Conservation (phyloP, 129 eudicot species). For the Tagetes patula region DNA sequence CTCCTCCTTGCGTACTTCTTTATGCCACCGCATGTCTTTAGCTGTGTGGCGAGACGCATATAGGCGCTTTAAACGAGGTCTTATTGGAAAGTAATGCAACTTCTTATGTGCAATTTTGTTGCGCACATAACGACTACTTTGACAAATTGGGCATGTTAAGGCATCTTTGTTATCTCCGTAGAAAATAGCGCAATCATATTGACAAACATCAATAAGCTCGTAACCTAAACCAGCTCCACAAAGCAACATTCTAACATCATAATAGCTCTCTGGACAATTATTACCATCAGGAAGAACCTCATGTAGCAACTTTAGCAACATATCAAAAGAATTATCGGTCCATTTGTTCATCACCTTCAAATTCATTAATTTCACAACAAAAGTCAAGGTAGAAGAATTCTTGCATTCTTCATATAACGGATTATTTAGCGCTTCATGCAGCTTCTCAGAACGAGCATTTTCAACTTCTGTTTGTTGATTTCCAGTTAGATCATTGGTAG, state of each 20-base stretch:
- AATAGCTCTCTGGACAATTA: no score
- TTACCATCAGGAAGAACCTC: not conserved
- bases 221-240: no score
- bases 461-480: no score
- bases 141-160: slow-evolving; percentile 8
- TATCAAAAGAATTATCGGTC: not conserved
- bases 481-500: no score
- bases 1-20: slow-evolving; percentile 13
- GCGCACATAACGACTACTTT: slow-evolving; percentile 10
- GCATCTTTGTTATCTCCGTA: slow-evolving; percentile 15
- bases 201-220: no score
- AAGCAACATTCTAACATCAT: no score
- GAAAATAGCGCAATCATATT: not conserved
- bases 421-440: slow-evolving; percentile 2
- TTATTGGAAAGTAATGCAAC: slow-evolving; percentile 7
- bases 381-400: slow-evolving; percentile 12
- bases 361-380: not conserved
- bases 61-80: slow-evolving; percentile 14
- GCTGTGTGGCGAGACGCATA: slow-evolving; percentile 15
- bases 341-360: no score
- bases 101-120: slow-evolving; percentile 17
- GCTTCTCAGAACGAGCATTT: slow-evolving; percentile 2
- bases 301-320: not conserved
- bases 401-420: slow-evolving; percentile 17
- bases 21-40: slow-evolving; percentile 23